Evolutionary conservation across 345 rosid species (phyloP).

Genomic region (Rhizophora mangle): DNA sequence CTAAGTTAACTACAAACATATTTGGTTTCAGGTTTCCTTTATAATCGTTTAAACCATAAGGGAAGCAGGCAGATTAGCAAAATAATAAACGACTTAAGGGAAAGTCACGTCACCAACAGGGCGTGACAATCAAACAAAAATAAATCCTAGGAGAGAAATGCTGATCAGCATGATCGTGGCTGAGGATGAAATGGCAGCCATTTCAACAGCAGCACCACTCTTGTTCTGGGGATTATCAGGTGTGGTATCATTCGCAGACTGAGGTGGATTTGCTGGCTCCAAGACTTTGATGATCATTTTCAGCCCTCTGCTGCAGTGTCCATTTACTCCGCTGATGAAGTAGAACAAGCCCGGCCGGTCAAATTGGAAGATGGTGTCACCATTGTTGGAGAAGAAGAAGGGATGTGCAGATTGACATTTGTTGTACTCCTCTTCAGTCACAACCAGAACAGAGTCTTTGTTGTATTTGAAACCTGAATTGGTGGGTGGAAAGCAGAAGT

Average conservation of each 20-base stretch:
- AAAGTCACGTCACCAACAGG: not conserved
- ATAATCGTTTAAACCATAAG: no score
- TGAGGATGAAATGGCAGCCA: not conserved
- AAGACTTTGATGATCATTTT: constrained; percentile 71
- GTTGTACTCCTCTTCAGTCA: constrained; percentile 59
- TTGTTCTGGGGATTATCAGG: not conserved
- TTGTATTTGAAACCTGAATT: constrained; percentile 40
- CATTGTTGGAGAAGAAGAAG: constrained; percentile 50
- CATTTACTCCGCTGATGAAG: constrained; percentile 56
- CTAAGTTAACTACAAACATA: no score
- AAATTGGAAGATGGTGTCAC: constrained; percentile 37
- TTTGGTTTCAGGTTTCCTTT: no score
- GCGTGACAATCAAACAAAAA: not conserved
- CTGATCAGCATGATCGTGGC: not conserved
- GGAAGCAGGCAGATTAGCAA: no score
- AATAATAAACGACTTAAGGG: no score
- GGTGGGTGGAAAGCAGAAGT: no score
- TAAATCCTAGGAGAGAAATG: not conserved
- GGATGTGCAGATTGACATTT: constrained; percentile 52
- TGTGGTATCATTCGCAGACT: constrained; percentile 10
- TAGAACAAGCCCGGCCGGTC: constrained; percentile 56
- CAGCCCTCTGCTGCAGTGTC: constrained; percentile 59
- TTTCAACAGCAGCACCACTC: constrained; percentile 4
- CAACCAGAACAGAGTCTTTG: constrained; percentile 56
- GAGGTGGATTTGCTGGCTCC: constrained; percentile 35